Evolutionary conservation across 257 asterid genomes (phyloP), one percentile per base, ranked within the genome.

Genomic region (Solanum pennellii): DNA sequence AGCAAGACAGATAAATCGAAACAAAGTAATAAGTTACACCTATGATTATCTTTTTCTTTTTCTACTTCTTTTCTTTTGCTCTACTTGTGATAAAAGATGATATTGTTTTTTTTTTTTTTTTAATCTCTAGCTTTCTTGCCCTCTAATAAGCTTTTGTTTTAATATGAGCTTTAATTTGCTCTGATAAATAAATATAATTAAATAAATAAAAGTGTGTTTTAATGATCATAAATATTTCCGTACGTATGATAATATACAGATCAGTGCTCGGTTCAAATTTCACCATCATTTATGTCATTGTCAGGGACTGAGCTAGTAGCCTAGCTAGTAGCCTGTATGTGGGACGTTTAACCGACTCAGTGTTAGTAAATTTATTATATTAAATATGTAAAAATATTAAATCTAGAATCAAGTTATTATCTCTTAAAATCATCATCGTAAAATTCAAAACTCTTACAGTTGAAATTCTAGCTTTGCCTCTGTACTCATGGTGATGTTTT

Each of bases 301-400:
- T 65, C 33, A 11, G 2, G 8, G 33, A 5, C 2, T 1, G 33
- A n/a, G 33, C 1, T 5, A 65, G 72, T n/a, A 65, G 18, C 18
- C 9, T 65, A n/a, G 33, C 1, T 5, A 65, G 72, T n/a, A 65
- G 18, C 18, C 9, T 65, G 33, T 16, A 65, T n/a, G 72, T 2
- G 72, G 7, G 0, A 33, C 35, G 35, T 62, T 65, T 3, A 1
- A 3, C 0, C 2, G 16, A 12, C 12, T 0, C 1, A n/a, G 1
- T n/a, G 31, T n/a, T 65, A 12, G n/a, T 65, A 65, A 65, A n/a
- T n/a, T 65, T 6, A 65, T 65, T 65, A 65, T 6, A 65, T 65
- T 65, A 65, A 12, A 65, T 65, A 12, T 25, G 2, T 65, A 65
- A 1, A 65, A 65, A n/a, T 65, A 65, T 65, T 65, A n/a, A 65